phyloP scores from a whole-genome alignment of 176 grass and related monocot genomes.

The Poa annua region DNA sequence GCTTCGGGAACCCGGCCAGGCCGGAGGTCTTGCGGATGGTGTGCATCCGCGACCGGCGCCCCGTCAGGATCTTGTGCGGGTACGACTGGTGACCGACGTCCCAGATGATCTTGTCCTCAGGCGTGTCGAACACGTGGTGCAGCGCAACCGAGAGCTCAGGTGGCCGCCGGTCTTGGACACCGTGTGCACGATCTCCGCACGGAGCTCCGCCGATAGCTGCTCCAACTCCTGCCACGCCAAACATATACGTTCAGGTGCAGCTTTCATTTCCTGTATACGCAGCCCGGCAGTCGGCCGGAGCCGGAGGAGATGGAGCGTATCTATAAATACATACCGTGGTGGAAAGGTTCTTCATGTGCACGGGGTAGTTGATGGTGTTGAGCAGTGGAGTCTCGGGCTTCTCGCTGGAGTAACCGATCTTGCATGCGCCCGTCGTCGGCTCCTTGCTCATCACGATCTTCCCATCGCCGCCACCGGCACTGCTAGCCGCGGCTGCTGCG shows the following conservation, averaged over 20 bases:
- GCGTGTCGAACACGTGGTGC: slow-evolving; percentile 92
- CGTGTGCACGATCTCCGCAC: slow-evolving; percentile 68
- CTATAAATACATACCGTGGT: slow-evolving; percentile 32
- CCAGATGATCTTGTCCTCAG: slow-evolving; percentile 95
- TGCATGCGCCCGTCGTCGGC: slow-evolving; percentile 34
- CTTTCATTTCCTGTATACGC: neutral
- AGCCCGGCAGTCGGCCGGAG: neutral
- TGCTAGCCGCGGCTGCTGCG: slow-evolving; percentile 30
- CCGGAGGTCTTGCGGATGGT: slow-evolving; percentile 88
- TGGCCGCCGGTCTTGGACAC: slow-evolving; percentile 83
- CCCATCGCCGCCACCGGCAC: slow-evolving; percentile 11
- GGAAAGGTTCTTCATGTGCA: slow-evolving; percentile 97
- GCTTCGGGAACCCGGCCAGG: slow-evolving; percentile 90
- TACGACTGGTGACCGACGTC: slow-evolving; percentile 97
- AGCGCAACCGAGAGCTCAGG: slow-evolving; percentile 84
- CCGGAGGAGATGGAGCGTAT: neutral
- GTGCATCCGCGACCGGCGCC: slow-evolving; percentile 83
- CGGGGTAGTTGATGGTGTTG: slow-evolving; percentile 75
- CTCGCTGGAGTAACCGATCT: slow-evolving; percentile 69
- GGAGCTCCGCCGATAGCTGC: slow-evolving; percentile 86
- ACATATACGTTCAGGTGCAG: neutral
- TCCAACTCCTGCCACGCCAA: slow-evolving; percentile 66
- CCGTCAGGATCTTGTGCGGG: slow-evolving; percentile 95
- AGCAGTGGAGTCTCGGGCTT: slow-evolving; percentile 82
- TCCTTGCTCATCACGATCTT: slow-evolving; percentile 56